phyloP scores from a whole-genome alignment of 2,329 filamentous ascomycete species.

The Eurotiales sp. region DNA sequence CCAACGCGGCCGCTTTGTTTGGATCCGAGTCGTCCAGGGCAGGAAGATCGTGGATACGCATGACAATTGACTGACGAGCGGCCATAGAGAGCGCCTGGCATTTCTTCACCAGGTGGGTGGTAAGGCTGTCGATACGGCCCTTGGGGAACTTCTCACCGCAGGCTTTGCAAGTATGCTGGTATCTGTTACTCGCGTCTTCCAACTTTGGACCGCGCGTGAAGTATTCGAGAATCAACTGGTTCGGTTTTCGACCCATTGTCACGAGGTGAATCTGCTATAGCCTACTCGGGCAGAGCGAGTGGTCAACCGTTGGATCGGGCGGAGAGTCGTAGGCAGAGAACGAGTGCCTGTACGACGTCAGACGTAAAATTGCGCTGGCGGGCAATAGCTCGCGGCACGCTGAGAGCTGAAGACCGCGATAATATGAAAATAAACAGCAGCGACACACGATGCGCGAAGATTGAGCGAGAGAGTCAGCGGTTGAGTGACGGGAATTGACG shows the following conservation, averaged over 20 bases:
- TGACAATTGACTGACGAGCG: constrained; percentile 70
- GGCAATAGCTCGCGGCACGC: background rate
- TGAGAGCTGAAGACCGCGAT: background rate
- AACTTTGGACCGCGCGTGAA: constrained; percentile 85
- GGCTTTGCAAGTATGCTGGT: constrained; percentile 83
- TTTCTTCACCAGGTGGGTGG: constrained; percentile 77
- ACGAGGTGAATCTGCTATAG: background rate
- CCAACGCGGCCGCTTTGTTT: constrained; percentile 36
- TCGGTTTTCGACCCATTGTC: constrained; percentile 77
- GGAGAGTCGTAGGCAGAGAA: too few species aligned
- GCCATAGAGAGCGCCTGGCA: constrained; percentile 73
- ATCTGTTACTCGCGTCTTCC: constrained; percentile 84
- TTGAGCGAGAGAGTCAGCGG: background rate
- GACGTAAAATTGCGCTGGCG: background rate
- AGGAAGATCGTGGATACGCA: constrained; percentile 68
- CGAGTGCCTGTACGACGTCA: constrained; percentile 3
- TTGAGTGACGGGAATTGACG: constrained; percentile 8
- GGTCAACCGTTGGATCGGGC: too few species aligned
- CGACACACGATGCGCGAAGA: background rate
- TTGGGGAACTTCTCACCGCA: constrained; percentile 89
- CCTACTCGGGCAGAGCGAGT: background rate
- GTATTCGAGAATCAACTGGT: constrained; percentile 80
- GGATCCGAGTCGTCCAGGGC: constrained; percentile 45
- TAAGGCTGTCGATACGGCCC: constrained; percentile 78
- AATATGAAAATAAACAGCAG: background rate